Evolutionary conservation across 2,329 filamentous ascomycete species (phyloP).

Genomic region (Eutypa lata): DNA sequence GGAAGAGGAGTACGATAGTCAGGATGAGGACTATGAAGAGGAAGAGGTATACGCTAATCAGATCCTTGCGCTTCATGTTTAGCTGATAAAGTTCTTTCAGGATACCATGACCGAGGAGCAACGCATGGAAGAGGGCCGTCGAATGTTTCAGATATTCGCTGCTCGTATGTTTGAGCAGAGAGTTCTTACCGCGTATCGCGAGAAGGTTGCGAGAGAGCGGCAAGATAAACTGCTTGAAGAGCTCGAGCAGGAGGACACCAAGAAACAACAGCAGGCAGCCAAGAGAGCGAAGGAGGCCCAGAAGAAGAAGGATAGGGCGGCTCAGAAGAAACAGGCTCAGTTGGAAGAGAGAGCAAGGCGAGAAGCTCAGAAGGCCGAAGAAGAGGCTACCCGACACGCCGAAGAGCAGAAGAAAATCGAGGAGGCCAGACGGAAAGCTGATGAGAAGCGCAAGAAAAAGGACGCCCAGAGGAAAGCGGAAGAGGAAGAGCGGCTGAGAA

Average conservation of each 20-base stretch:
- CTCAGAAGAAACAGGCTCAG: constrained; percentile 79
- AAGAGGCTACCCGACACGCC: constrained; percentile 73
- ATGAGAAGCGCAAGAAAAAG: constrained; percentile 88
- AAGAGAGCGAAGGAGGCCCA: constrained; percentile 94
- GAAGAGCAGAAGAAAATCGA: constrained; percentile 76
- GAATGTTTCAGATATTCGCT: constrained; percentile 99
- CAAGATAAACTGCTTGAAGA: constrained; percentile 90
- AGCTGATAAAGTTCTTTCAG: constrained; percentile 52
- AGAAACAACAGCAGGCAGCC: constrained; percentile 75
- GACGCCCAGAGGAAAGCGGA: constrained; percentile 87
- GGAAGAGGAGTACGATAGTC: constrained; percentile 60
- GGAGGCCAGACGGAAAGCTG: constrained; percentile 76
- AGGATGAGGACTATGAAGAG: constrained; percentile 70
- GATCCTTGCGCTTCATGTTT: constrained; percentile 3
- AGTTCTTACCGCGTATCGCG: constrained; percentile 93
- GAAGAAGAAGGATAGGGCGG: constrained; percentile 92
- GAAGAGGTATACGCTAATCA: constrained; percentile 59
- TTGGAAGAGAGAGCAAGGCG: constrained; percentile 88
- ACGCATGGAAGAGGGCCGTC: constrained; percentile 95
- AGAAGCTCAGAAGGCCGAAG: constrained; percentile 84
- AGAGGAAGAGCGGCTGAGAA: constrained; percentile 81
- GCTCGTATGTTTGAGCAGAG: constrained; percentile 99
- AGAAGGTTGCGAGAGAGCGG: constrained; percentile 91
- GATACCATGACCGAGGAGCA: constrained; percentile 97
- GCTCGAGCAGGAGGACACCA: constrained; percentile 77